Evolutionary conservation across 129 eudicot species (phyloP).

Genomic region (Flaveria trinervia): DNA sequence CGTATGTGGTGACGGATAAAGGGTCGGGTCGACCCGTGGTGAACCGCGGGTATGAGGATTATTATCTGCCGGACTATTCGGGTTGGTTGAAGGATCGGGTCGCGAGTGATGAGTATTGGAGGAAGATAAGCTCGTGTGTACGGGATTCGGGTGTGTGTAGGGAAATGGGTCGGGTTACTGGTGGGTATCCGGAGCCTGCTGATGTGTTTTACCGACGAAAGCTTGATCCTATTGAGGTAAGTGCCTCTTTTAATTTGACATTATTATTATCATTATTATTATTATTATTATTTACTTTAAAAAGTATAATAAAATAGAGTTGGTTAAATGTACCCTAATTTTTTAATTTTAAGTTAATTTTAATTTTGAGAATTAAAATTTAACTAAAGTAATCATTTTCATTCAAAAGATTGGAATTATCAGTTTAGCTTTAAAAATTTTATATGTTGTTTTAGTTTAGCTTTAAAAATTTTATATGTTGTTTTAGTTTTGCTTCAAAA

Average conservation of each 20-base stretch:
- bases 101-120: conserved; percentile 58
- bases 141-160: conserved; percentile 66
- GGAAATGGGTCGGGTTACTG: conserved; percentile 41
- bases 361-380: too few species aligned
- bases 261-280: background rate
- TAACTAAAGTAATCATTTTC: too few species aligned
- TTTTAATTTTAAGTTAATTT: too few species aligned
- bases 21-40: conserved; percentile 66
- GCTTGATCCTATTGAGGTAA: conserved; percentile 78
- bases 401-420: too few species aligned
- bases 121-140: conserved; percentile 59
- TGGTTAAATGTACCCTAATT: too few species aligned
- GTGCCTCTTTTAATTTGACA: background rate
- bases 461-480: too few species aligned
- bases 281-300: background rate
- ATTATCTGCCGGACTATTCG: conserved; percentile 65
- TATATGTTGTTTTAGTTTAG: too few species aligned
- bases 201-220: conserved; percentile 53
- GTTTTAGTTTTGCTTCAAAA: too few species aligned
- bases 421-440: too few species aligned
- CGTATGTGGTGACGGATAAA: conserved; percentile 79
- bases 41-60: conserved; percentile 67
- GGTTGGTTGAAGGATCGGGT: conserved; percentile 94
- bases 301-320: background rate
- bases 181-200: conserved; percentile 62